Evolutionary conservation across 129 eudicot species (phyloP), one percentile per base, ranked within the genome.

Genomic region (Lonicera japonica): DNA sequence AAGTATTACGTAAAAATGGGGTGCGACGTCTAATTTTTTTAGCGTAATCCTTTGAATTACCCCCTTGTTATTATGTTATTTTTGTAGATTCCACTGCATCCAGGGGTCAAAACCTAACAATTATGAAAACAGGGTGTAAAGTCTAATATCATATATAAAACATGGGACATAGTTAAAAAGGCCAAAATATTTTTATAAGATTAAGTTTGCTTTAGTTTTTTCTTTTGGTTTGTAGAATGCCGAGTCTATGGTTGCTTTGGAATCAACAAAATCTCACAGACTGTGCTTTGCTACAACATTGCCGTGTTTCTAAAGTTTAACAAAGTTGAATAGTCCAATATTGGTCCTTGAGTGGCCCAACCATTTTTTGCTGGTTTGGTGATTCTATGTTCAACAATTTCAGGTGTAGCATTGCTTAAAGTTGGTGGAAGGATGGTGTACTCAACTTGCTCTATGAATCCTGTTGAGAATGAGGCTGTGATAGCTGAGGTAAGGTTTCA

Each of bases 401-500:
- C 81, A 92, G 98, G 99, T 69, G 29, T 88, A 70, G 70, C 99
- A 55, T 75, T 94, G 89, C 96, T 94, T 65, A 94, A 83, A 77
- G 86, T 71, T 72, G 99, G 96, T 66, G 99, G 99, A 51, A 83
- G 81, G 76, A 94, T 94, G 95, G 95, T 94, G 41, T 94, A 94
- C 79, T 94, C 99, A 52, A 94, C 99, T 22, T 94, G 99, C 83
- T 94, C 99, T 45, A 88, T 94, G 99, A 94, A 94, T 80, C 99
- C 99, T 29, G 85, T 94, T 65, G 99, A 94, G 70, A 83, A 94
- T 41, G 99, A 94, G 86, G 99, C 99, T 72, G 99, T 94, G 22
- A 95, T 94, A 25, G 95, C 99, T 36, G 99, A 94, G 96, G 99
- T 94, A 75, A 64, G 43, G 64, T 25, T 20, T 23, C 11, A 41